These are phyloP conservation scores for Parascedosporium putredinis DNA, from an alignment of 2,329 filamentous ascomycete species.

Conservation along the genomic window DNA sequence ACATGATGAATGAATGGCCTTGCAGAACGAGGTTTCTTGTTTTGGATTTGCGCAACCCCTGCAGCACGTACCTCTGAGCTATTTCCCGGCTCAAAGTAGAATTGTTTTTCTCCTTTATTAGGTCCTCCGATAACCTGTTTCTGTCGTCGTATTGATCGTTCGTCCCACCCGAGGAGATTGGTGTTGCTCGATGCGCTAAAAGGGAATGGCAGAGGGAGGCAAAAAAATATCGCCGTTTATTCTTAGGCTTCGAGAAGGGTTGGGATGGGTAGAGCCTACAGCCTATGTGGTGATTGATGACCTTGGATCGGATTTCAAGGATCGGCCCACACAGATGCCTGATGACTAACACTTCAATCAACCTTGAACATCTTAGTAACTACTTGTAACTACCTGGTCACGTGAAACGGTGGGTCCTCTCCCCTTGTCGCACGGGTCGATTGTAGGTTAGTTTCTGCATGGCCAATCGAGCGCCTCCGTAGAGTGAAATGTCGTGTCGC, in stretches of 20 bases:
- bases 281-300: too few relatives aligned
- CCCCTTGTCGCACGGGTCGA: too few relatives aligned
- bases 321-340: too few relatives aligned
- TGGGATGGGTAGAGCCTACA: too few relatives aligned
- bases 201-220: neutral
- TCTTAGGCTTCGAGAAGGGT: too few relatives aligned
- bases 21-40: neutral
- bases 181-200: neutral
- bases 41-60: conserved; percentile 5
- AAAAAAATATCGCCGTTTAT: neutral
- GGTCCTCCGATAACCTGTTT: too few relatives aligned
- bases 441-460: neutral
- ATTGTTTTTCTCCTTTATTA: neutral
- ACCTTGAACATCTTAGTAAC: too few relatives aligned
- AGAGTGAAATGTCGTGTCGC: conserved; percentile 5
- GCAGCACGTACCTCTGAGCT: conserved; percentile 7
- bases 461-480: too few relatives aligned
- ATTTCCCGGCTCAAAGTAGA: neutral
- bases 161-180: neutral
- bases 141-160: too few relatives aligned
- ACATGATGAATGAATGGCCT: conserved; percentile 58
- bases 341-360: too few relatives aligned
- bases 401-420: neutral
- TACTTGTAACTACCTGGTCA: neutral
- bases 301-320: too few relatives aligned